Conservation (phyloP, 2,329 filamentous ascomycete genomes). For the Penicillium sp. region DNA sequence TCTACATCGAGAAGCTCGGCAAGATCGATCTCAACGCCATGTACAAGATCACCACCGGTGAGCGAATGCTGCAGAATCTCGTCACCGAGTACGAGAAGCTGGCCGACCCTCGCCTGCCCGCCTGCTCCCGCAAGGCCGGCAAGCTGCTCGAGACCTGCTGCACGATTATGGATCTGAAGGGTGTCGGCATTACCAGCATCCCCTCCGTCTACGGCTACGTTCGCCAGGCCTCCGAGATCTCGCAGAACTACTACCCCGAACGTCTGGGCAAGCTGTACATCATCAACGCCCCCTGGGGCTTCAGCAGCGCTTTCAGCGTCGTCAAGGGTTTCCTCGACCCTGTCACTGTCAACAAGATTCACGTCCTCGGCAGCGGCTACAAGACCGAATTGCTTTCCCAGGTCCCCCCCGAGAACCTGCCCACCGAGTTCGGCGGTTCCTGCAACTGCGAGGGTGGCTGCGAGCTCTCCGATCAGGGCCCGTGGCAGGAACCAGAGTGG, state of each 20-base stretch:
- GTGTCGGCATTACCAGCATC: slow-evolving; percentile 79
- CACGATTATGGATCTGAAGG: slow-evolving; percentile 97
- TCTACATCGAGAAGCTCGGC: slow-evolving; percentile 96
- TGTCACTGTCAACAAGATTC: slow-evolving; percentile 93
- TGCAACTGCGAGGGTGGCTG: slow-evolving; percentile 84
- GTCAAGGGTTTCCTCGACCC: slow-evolving; percentile 95
- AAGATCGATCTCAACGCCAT: slow-evolving; percentile 87
- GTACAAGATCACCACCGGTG: slow-evolving; percentile 86
- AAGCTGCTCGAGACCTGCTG: slow-evolving; percentile 95
- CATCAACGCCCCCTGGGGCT: slow-evolving; percentile 97
- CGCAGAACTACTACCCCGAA: slow-evolving; percentile 99
- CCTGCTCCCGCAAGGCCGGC: slow-evolving; percentile 88
- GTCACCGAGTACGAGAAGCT: slow-evolving; percentile 98
- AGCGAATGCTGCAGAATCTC: slow-evolving; percentile 95
- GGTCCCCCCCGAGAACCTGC: slow-evolving; percentile 85
- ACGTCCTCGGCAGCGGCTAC: slow-evolving; percentile 79
- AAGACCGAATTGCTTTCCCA: slow-evolving; percentile 80
- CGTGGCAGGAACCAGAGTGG: slow-evolving; percentile 64
- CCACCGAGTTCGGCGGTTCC: slow-evolving; percentile 76
- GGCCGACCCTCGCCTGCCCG: slow-evolving; percentile 85
- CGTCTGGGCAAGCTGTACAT: slow-evolving; percentile 92
- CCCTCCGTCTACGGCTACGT: slow-evolving; percentile 86
- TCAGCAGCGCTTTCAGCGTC: slow-evolving; percentile 78
- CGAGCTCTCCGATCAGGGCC: slow-evolving; percentile 80
- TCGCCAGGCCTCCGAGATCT: slow-evolving; percentile 78